phyloP scores from a whole-genome alignment of 345 rosid species.

The Eucalyptus curtisii region DNA sequence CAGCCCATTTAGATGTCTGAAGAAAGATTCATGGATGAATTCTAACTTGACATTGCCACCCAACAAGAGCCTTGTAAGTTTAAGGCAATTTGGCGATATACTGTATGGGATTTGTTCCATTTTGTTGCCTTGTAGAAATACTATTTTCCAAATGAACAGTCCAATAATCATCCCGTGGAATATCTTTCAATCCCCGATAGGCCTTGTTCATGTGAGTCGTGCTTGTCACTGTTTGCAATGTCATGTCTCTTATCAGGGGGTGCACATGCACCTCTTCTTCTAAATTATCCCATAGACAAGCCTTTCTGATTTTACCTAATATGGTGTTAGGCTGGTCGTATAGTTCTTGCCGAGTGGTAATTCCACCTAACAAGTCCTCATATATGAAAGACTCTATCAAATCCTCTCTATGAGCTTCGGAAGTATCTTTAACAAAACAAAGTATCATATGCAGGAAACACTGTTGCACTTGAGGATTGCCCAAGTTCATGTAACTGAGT shows the following conservation, averaged over 20 bases:
- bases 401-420: accelerated
- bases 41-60: accelerated
- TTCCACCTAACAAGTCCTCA: not conserved
- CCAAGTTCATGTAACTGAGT: too few species aligned
- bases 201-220: not conserved
- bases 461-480: not conserved
- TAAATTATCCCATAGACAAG: not conserved
- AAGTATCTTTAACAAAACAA: accelerated
- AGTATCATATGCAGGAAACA: conserved; percentile 8
- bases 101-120: not conserved
- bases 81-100: not conserved
- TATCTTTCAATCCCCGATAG: accelerated
- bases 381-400: not conserved
- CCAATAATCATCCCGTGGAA: not conserved
- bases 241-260: conserved; percentile 6
- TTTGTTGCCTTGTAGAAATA: not conserved
- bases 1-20: not conserved
- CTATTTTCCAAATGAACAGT: not conserved
- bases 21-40: not conserved
- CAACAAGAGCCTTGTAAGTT: not conserved
- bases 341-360: accelerated
- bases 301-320: not conserved
- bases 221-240: not conserved
- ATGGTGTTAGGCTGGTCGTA: not conserved
- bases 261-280: not conserved